phyloP scores from a whole-genome alignment of 1,284 basidiomycete species.

The Cutaneotrichosporon spelunceum region DNA sequence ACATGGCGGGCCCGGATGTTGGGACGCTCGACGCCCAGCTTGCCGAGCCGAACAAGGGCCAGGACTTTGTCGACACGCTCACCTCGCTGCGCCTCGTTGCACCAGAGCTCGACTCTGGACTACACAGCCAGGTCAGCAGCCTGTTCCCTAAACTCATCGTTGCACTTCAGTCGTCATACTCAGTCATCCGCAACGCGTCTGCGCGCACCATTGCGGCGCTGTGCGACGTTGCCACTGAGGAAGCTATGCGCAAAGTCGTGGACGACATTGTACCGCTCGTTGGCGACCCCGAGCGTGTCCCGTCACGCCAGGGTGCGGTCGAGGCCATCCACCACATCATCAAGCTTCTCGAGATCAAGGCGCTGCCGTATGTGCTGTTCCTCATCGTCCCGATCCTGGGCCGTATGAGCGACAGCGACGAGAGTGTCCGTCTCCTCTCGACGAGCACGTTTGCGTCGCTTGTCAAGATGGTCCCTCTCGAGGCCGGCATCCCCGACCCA shows the following conservation, averaged over 20 bases:
- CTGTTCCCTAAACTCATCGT: conserved; percentile 73
- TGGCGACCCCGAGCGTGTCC: conserved; percentile 71
- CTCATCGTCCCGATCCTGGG: conserved; percentile 94
- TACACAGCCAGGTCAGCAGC: conserved; percentile 65
- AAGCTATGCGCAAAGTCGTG: conserved; percentile 84
- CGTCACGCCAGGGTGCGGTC: conserved; percentile 82
- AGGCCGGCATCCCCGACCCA: conserved; percentile 95
- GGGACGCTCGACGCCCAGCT: conserved; percentile 13
- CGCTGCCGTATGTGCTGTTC: conserved; percentile 95
- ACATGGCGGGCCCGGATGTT: background rate
- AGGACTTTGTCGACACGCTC: conserved; percentile 88
- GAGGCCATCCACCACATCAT: conserved; percentile 94
- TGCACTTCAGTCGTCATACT: conserved; percentile 76
- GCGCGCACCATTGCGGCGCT: conserved; percentile 83
- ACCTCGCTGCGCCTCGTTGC: conserved; percentile 82
- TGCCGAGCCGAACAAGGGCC: conserved; percentile 59
- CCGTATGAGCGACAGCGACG: conserved; percentile 93
- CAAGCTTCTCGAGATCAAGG: conserved; percentile 85
- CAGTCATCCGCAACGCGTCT: conserved; percentile 83
- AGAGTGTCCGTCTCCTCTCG: conserved; percentile 83
- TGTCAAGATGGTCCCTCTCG: conserved; percentile 98
- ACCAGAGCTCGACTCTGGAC: conserved; percentile 67
- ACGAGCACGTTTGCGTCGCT: conserved; percentile 96
- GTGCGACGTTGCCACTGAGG: conserved; percentile 76
- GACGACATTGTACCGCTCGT: conserved; percentile 81